These are phyloP conservation scores for Coemansia reversa DNA, from an alignment of 192 early-diverging fungal genomes.

Conservation along the genomic window DNA sequence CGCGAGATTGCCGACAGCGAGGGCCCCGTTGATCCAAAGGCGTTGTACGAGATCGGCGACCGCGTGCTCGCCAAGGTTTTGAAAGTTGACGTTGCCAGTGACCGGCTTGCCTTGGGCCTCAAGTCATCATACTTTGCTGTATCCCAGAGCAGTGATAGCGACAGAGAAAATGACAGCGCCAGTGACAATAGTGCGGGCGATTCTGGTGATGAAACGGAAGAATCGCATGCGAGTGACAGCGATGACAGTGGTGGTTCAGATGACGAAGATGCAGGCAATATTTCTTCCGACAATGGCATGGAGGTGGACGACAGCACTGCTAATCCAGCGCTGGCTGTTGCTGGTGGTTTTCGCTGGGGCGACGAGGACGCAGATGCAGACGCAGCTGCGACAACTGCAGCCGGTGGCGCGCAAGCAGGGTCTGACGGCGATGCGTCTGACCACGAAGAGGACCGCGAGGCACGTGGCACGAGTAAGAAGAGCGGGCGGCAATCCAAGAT, in stretches of 20 bases:
- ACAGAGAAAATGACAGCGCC: slow-evolving; percentile 22
- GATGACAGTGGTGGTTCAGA: slow-evolving; percentile 15
- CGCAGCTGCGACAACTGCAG: slow-evolving; percentile 11
- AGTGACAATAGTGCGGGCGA: neutral
- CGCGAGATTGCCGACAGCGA: slow-evolving; percentile 81
- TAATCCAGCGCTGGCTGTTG: slow-evolving; percentile 33
- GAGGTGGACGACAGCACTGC: slow-evolving; percentile 22
- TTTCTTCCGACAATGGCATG: slow-evolving; percentile 10
- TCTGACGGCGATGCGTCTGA: slow-evolving; percentile 56
- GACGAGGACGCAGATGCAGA: slow-evolving; percentile 46
- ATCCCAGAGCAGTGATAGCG: slow-evolving; percentile 38
- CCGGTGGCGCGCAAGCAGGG: slow-evolving; percentile 12
- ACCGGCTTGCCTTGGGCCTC: slow-evolving; percentile 72
- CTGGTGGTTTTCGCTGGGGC: slow-evolving; percentile 56
- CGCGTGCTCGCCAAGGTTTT: slow-evolving; percentile 78
- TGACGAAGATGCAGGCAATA: slow-evolving; percentile 11
- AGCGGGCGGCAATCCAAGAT: slow-evolving; percentile 59
- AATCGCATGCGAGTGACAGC: slow-evolving; percentile 32
- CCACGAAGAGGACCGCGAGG: slow-evolving; percentile 48
- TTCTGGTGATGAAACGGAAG: slow-evolving; percentile 2
- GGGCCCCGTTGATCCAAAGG: slow-evolving; percentile 64
- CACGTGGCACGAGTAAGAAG: slow-evolving; percentile 12
- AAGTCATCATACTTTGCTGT: slow-evolving; percentile 84
- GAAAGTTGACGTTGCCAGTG: slow-evolving; percentile 67
- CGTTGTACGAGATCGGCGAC: slow-evolving; percentile 79